phyloP scores from a whole-genome alignment of 805 yeast genomes.

The Grigorovia transvaalensis region DNA sequence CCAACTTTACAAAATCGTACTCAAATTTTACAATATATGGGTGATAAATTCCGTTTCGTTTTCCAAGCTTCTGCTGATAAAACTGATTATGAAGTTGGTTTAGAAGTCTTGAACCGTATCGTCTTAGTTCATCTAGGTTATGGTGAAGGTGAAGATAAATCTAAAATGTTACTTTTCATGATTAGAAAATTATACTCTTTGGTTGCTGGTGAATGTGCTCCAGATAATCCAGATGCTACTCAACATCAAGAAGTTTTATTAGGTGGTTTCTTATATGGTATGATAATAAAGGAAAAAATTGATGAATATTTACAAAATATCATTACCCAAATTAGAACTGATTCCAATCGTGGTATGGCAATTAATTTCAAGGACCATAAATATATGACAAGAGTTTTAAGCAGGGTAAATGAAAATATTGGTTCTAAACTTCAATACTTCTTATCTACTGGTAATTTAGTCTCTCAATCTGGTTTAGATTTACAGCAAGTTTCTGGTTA shows the following conservation, averaged over 20 bases:
- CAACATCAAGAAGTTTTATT: slow-evolving; percentile 95
- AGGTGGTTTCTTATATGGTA: slow-evolving; percentile 94
- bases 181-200: slow-evolving; percentile 87
- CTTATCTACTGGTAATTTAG: slow-evolving; percentile 92
- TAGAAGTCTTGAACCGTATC: slow-evolving; percentile 68
- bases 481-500: slow-evolving; percentile 96
- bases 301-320: slow-evolving; percentile 81
- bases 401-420: slow-evolving; percentile 80
- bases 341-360: slow-evolving; percentile 67
- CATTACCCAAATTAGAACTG: slow-evolving; percentile 64
- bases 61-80: slow-evolving; percentile 82
- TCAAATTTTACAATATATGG: slow-evolving; percentile 88
- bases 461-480: slow-evolving; percentile 94
- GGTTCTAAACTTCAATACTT: slow-evolving; percentile 92
- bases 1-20: slow-evolving; percentile 59
- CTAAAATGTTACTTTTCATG: slow-evolving; percentile 83
- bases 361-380: slow-evolving; percentile 77
- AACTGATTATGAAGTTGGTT: slow-evolving; percentile 85
- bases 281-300: slow-evolving; percentile 91
- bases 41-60: slow-evolving; percentile 91
- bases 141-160: slow-evolving; percentile 62
- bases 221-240: slow-evolving; percentile 98
- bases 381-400: slow-evolving; percentile 69
- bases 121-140: slow-evolving; percentile 73
- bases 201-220: slow-evolving; percentile 93